Evolutionary conservation across 2,329 filamentous ascomycete species (phyloP), one percentile per base, ranked within the genome.

Genomic region (Fusarium sp.): DNA sequence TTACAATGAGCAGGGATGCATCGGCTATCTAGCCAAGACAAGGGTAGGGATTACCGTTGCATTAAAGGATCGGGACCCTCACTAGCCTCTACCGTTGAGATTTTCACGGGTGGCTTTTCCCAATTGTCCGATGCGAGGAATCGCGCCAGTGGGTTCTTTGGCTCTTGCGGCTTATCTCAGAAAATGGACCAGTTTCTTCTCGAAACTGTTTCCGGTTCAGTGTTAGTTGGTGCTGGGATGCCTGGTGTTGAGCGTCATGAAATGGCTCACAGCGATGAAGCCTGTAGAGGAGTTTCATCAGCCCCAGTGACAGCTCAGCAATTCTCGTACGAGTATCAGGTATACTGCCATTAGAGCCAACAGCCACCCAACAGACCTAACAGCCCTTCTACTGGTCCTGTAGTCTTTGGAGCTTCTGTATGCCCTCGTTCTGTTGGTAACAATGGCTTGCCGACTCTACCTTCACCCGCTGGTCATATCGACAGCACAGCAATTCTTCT

Each of bases 401-500:
- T 31, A 31, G 31, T 31, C 31, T 31, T 28, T 31, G 31, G 31
- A 31, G 31, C 31, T 31, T 28, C 12, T 52, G 15, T 15, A 51
- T 66, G 15, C 39, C 38, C 38, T 66, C 38, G 38, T 52, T 38
- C 35, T 39, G 9, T 55, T 26, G 26, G 62, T 5, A 65, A 60
- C 54, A 56, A 75, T 75, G 73, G 44, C 70, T 39, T 75, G 70
- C 10, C 57, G 36, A 9, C 54, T 75, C 38, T 71, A 69, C 33
- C 57, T 75, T 41, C 70, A 75, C 49, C 73, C 73, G 14, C 26
- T 75, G 47, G 45, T 63, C 33, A 69, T 75, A 44, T 75, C 72
- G 18, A 73, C 72, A 12, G 63, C 45, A 0, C 73, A 75, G 44
- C 73, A 75, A 36, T 75, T 75, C 61, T 68, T 75, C 61, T 75